Conservation (phyloP, 768 basidiomycete genomes). For the Ramaria sp. region DNA sequence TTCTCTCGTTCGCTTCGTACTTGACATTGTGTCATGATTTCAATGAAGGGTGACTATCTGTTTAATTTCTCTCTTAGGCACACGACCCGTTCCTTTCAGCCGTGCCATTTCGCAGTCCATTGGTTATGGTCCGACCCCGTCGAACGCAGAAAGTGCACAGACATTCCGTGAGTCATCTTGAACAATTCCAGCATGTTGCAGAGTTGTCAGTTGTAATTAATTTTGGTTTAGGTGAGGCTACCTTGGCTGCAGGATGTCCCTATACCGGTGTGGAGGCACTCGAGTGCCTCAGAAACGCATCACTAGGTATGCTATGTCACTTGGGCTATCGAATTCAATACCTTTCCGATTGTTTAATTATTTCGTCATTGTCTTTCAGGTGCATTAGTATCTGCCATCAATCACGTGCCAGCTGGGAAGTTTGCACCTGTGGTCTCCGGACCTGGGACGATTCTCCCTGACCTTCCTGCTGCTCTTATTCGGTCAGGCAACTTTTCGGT, state of each 20-base stretch:
- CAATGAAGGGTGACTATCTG: too few relatives aligned
- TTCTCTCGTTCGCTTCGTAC: neutral
- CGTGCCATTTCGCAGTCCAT: conserved; percentile 34
- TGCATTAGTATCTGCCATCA: conserved; percentile 29
- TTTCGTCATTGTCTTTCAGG: conserved; percentile 10
- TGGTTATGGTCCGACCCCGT: conserved; percentile 29
- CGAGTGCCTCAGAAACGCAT: conserved; percentile 27
- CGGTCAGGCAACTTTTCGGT: conserved; percentile 21
- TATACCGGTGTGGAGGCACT: conserved; percentile 19
- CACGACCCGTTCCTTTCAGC: conserved; percentile 27
- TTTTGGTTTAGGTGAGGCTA: conserved; percentile 13
- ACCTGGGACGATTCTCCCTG: conserved; percentile 16
- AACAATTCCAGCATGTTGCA: neutral
- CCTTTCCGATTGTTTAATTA: neutral
- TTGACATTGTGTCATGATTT: neutral
- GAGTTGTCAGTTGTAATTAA: neutral
- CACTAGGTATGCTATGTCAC: conserved; percentile 18
- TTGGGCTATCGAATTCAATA: neutral
- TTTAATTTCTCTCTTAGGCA: conserved; percentile 11
- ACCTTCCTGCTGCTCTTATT: conserved; percentile 28
- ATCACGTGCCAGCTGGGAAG: conserved; percentile 22
- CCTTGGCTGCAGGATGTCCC: conserved; percentile 20
- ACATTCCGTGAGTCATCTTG: conserved; percentile 22
- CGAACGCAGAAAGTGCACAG: conserved; percentile 19
- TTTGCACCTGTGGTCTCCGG: conserved; percentile 14